Base-by-base conservation (phyloP, 2,329 filamentous ascomycete species). In the Hymenoscyphus infarciens region DNA sequence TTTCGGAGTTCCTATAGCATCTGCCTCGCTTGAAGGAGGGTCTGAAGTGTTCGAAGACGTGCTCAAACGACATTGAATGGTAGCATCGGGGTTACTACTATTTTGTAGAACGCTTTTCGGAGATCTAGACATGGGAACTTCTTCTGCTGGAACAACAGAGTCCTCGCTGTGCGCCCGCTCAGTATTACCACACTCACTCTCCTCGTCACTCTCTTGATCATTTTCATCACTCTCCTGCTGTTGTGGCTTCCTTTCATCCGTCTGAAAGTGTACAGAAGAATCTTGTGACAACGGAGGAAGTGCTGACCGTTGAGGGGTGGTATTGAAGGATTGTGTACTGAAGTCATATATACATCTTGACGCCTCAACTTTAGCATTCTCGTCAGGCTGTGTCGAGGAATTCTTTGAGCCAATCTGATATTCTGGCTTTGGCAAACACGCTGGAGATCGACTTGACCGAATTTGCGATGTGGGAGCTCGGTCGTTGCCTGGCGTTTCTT, bases 261-360 rank as follows among this genome's bases (percentile, higher is more conserved):
- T 22, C 7, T 11, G 54, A 56, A 29, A 56, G n/a, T 19, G 29
- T 35, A 19, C 29, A 45, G 33, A 39, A 25, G 35, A 39, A 39
- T 33, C 35, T 45, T 39, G 25, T 25, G 33, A 39, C 5, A 39
- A n/a, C 10, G 7, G n/a, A 25, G 19, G 45, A 52, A 52, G 42
- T n/a, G 27, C 25, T 38, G 64, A 65, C 53, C 61, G 62, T 42
- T 61, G 22, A 25, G 67, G 63, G 13, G 68, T 65, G 35, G 67
- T 69, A 55, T 69, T 68, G 57, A 57, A 65, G 31, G 68, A 67
- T 33, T 69, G 67, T 11, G 68, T 69, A 27, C 66, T 70, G 19
- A 61, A 56, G 31, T 67, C 63, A 49, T 64, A 57, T 38, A 59
- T 39, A 13, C 10, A 29, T 35, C 33, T 27, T 38, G 35, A 25